Evolutionary conservation across 169 alveolate species (phyloP).

Genomic region (Eimeria tenella): DNA sequence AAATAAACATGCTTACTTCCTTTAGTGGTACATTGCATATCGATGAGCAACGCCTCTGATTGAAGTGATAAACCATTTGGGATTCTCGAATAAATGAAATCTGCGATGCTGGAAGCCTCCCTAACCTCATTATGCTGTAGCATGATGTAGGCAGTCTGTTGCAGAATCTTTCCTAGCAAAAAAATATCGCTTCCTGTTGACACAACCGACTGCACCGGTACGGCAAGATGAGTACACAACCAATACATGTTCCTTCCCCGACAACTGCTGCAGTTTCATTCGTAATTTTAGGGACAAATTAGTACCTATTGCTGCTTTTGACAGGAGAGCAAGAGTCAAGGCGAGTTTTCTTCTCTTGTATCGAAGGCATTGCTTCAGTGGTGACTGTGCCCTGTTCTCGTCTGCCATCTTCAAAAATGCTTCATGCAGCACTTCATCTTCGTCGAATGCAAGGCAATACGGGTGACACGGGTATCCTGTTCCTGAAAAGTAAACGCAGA

Average conservation of each 20-base stretch:
- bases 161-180: constrained; percentile 62
- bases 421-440: constrained; percentile 33
- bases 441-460: constrained; percentile 68
- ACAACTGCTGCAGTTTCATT: constrained; percentile 19
- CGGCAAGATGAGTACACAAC: background rate
- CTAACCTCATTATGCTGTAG: constrained; percentile 73
- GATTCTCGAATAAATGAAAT: constrained; percentile 29
- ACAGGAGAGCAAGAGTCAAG: constrained; percentile 50
- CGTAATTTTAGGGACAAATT: background rate
- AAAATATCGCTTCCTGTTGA: constrained; percentile 71
- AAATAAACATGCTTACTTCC: constrained; percentile 22
- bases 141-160: constrained; percentile 77
- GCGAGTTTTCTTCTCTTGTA: constrained; percentile 61
- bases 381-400: constrained; percentile 11
- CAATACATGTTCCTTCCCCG: constrained; percentile 7
- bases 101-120: constrained; percentile 69
- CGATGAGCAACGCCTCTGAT: constrained; percentile 72
- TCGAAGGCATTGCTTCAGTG: constrained; percentile 58
- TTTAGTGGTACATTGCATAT: constrained; percentile 71
- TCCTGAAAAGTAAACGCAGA: constrained; percentile 36
- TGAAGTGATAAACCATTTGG: constrained; percentile 72
- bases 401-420: constrained; percentile 5
- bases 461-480: constrained; percentile 74
- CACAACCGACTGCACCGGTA: background rate
- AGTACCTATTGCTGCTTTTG: constrained; percentile 68